A percentile compares a stretch with the other conserved stretches of the same genome.
phyloP scores from a whole-genome alignment of 2,329 filamentous ascomycete genomes.

The Penicillium hesseltinei region DNA sequence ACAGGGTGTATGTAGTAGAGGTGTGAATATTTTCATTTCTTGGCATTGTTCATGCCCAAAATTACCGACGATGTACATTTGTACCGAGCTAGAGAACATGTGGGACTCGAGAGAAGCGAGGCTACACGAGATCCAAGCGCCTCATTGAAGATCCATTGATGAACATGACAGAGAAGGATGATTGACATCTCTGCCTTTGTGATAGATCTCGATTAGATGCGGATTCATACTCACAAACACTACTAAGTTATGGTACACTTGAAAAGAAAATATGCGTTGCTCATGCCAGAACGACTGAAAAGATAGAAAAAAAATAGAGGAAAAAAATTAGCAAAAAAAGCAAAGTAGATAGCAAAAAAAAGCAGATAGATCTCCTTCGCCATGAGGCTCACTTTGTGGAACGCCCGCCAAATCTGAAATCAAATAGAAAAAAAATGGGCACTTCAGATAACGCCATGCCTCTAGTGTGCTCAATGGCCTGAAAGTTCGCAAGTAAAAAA shows the following conservation, averaged over 20 bases:
- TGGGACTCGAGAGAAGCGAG: not conserved
- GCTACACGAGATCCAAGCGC: not conserved
- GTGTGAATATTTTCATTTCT: not conserved
- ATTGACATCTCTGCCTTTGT: constrained; percentile 1
- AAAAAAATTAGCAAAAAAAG: not conserved
- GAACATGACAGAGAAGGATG: constrained; percentile 5
- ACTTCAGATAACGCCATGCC: constrained; percentile 7
- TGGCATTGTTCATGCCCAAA: constrained; percentile 3
- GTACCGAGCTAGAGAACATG: not conserved
- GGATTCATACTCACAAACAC: not conserved
- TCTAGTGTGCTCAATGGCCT: constrained; percentile 14
- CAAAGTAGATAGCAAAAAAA: not conserved
- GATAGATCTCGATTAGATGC: constrained; percentile 1
- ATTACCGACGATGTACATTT: not conserved
- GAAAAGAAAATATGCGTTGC: constrained; percentile 1
- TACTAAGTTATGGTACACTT: constrained; percentile 12
- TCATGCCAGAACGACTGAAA: not conserved
- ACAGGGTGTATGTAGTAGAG: not conserved
- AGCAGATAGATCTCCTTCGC: constrained; percentile 3
- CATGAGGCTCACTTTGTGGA: not conserved
- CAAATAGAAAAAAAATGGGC: constrained; percentile 3
- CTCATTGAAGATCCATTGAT: constrained; percentile 5
- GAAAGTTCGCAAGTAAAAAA: not conserved
- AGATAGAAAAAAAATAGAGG: not conserved
- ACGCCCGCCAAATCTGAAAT: not conserved